phyloP scores from a whole-genome alignment of 306 rosid genomes.

The Inga leiocalycina region DNA sequence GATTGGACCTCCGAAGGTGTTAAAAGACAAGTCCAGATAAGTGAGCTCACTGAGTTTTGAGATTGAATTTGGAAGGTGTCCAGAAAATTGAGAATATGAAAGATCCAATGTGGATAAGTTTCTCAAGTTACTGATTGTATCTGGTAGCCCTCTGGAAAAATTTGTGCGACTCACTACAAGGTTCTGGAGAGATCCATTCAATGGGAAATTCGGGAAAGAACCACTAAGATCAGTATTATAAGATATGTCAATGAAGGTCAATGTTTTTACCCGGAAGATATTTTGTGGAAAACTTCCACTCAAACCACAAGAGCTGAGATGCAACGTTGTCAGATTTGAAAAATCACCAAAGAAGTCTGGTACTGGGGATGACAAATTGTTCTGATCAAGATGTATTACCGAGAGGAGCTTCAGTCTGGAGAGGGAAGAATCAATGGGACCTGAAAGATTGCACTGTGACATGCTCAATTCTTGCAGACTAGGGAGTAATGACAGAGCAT shows the following conservation, averaged over 20 bases:
- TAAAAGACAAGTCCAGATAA: constrained; percentile 39
- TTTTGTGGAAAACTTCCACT: constrained; percentile 31
- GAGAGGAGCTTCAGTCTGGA: constrained; percentile 18
- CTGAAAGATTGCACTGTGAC: constrained; percentile 18
- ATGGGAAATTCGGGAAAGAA: constrained; percentile 5
- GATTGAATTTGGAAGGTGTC: constrained; percentile 38
- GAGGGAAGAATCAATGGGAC: constrained; percentile 39
- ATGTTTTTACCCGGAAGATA: neutral
- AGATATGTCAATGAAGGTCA: constrained; percentile 30
- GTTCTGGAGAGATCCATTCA: neutral
- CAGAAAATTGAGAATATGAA: neutral
- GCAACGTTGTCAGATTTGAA: constrained; percentile 4
- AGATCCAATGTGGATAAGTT: neutral
- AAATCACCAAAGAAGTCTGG: constrained; percentile 33
- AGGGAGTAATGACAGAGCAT: neutral
- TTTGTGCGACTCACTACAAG: neutral
- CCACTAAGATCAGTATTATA: constrained; percentile 13
- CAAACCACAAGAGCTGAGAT: neutral
- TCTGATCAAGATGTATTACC: constrained; percentile 1
- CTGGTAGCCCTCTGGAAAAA: neutral
- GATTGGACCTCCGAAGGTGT: constrained; percentile 39
- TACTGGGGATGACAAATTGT: constrained; percentile 25
- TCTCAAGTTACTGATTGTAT: neutral
- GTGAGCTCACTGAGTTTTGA: constrained; percentile 36
- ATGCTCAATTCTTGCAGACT: constrained; percentile 33